phyloP scores from a whole-genome alignment of 1,284 basidiomycete genomes.

The Limonomyces culmigenus region DNA sequence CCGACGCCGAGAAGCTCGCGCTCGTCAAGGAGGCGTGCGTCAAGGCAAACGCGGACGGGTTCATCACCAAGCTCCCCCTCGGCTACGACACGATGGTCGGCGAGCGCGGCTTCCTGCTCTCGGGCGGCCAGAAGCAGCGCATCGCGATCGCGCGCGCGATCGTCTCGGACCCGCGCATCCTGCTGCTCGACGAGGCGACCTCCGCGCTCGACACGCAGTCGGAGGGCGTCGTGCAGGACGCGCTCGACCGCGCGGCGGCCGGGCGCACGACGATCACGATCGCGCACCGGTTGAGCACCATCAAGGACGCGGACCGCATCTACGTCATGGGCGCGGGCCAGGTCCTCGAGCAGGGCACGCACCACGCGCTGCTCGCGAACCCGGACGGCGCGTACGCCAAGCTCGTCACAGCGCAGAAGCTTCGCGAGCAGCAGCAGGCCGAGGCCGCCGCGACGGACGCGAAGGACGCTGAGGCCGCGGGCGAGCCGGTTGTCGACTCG shows the following conservation, averaged over 20 bases:
- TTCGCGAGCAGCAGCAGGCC: constrained; percentile 32
- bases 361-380: constrained; percentile 55
- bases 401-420: constrained; percentile 68
- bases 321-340: constrained; percentile 78
- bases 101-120: constrained; percentile 82
- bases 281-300: constrained; percentile 63
- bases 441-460: constrained; percentile 14
- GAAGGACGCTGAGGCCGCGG: constrained; percentile 16
- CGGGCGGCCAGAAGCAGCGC: constrained; percentile 87
- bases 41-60: constrained; percentile 85
- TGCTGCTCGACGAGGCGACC: constrained; percentile 80
- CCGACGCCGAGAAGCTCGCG: constrained; percentile 62
- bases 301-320: constrained; percentile 73
- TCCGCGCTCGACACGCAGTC: constrained; percentile 81
- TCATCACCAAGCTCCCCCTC: constrained; percentile 70
- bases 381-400: constrained; percentile 56
- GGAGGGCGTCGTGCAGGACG: constrained; percentile 90
- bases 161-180: constrained; percentile 75
- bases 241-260: constrained; percentile 75
- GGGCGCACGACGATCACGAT: constrained; percentile 71
- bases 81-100: constrained; percentile 89
- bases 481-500: constrained; percentile 18
- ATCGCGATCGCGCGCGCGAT: constrained; percentile 88
- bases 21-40: constrained; percentile 79
- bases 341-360: constrained; percentile 76